These are phyloP conservation scores for Hyphopichia wangnamkhiaoensis DNA, from an alignment of 1,139 yeast genomes.

Conservation along the genomic window DNA sequence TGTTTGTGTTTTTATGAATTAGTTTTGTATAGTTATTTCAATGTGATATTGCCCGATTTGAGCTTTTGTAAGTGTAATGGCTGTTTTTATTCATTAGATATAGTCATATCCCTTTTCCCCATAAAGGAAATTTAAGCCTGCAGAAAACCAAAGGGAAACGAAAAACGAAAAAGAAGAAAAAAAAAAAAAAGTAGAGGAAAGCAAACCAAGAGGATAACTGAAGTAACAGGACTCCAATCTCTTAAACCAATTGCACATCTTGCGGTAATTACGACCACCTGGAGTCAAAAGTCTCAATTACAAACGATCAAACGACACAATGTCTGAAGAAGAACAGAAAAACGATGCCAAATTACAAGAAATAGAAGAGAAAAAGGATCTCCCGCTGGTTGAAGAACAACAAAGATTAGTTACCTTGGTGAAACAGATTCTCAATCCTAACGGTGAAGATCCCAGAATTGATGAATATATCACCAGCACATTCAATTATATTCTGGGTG, in stretches of 20 bases:
- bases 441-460: constrained; percentile 27
- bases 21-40: too few species aligned
- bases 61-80: too few species aligned
- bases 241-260: not conserved
- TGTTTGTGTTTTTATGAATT: too few species aligned
- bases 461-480: constrained; percentile 32
- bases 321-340: constrained; percentile 1
- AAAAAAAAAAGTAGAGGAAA: not conserved
- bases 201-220: not conserved
- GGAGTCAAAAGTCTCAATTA: too few species aligned
- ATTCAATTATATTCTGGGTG: constrained; percentile 29
- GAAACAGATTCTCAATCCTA: constrained; percentile 27
- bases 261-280: not conserved
- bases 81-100: too few species aligned
- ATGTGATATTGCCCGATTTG: too few species aligned
- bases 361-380: not conserved
- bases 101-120: not conserved
- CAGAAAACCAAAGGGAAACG: constrained; percentile 4
- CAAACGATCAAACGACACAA: not conserved
- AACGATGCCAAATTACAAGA: constrained; percentile 2
- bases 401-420: constrained; percentile 17
- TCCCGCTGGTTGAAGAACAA: constrained; percentile 19
- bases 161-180: not conserved
- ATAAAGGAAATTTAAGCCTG: not conserved
- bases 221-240: not conserved